These are phyloP conservation scores for Orbilia oligospora DNA, from an alignment of 2,329 filamentous ascomycete genomes.

Conservation along the genomic window DNA sequence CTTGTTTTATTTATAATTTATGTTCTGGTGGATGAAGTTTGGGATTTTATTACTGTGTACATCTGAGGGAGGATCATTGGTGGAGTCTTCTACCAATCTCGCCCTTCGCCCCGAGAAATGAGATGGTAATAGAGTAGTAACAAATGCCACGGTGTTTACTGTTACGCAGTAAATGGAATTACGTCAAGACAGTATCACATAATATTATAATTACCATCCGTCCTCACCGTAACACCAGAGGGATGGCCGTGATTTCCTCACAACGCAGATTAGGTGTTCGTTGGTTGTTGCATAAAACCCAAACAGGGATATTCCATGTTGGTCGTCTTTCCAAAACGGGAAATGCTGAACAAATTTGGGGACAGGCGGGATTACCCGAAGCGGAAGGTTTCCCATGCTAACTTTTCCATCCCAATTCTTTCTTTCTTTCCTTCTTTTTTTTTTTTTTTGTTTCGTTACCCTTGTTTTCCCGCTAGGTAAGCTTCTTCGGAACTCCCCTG, in stretches of 20 bases:
- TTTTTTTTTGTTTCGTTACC: not conserved
- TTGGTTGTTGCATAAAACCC: conserved; percentile 8
- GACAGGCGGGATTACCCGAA: not conserved
- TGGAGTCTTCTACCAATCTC: not conserved
- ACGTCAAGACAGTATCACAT: not conserved
- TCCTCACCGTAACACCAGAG: not conserved
- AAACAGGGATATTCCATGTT: conserved; percentile 15
- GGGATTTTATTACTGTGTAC: no score
- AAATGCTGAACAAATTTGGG: not conserved
- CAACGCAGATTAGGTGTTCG: not conserved
- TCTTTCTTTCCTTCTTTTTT: no score
- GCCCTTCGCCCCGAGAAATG: not conserved
- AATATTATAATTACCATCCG: no score
- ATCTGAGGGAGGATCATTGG: no score
- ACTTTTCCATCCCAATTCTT: not conserved
- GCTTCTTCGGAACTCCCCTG: not conserved
- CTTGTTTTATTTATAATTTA: no score
- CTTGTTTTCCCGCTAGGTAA: not conserved
- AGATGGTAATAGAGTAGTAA: not conserved
- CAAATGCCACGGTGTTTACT: not conserved
- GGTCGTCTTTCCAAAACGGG: not conserved
- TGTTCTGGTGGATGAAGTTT: no score
- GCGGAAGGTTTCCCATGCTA: conserved; percentile 4
- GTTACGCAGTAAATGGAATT: not conserved
- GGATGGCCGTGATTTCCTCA: not conserved